phyloP scores from a whole-genome alignment of 768 basidiomycete species.

The Hemileccinum rubropunctum region DNA sequence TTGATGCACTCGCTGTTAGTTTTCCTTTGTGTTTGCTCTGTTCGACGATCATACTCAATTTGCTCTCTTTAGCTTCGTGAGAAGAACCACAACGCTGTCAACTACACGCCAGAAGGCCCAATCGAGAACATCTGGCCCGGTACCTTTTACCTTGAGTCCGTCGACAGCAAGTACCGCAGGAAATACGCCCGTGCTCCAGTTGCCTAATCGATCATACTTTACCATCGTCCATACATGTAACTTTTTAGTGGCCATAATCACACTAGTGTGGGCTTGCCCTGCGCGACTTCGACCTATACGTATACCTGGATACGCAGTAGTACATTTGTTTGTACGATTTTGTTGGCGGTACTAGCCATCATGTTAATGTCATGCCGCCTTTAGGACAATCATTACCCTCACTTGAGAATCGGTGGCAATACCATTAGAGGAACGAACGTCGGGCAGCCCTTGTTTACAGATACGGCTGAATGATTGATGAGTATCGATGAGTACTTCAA shows the following conservation, averaged over 20 bases:
- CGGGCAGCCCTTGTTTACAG: too few relatives aligned
- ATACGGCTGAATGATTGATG: too few relatives aligned
- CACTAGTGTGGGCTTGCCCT: too few relatives aligned
- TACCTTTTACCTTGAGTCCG: constrained; percentile 85
- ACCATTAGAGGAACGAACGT: too few relatives aligned
- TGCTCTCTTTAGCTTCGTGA: constrained; percentile 73
- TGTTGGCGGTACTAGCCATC: too few relatives aligned
- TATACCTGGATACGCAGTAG: too few relatives aligned
- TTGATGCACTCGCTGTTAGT: constrained; percentile 73
- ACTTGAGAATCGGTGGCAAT: too few relatives aligned
- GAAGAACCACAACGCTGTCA: constrained; percentile 89
- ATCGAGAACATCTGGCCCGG: constrained; percentile 94
- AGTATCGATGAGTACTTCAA: too few relatives aligned
- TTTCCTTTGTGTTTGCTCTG: not conserved
- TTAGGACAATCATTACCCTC: too few relatives aligned
- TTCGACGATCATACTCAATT: not conserved
- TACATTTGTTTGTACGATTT: too few relatives aligned
- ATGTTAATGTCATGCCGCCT: too few relatives aligned
- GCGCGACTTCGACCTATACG: too few relatives aligned
- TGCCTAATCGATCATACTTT: constrained; percentile 15
- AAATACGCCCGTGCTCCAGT: constrained; percentile 63
- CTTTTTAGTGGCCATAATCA: not conserved
- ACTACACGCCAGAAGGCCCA: constrained; percentile 82
- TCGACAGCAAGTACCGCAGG: constrained; percentile 89
- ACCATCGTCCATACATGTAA: not conserved